Evolutionary conservation across 257 asterid genomes (phyloP).

Genomic region (Rubia yunnanensis): DNA sequence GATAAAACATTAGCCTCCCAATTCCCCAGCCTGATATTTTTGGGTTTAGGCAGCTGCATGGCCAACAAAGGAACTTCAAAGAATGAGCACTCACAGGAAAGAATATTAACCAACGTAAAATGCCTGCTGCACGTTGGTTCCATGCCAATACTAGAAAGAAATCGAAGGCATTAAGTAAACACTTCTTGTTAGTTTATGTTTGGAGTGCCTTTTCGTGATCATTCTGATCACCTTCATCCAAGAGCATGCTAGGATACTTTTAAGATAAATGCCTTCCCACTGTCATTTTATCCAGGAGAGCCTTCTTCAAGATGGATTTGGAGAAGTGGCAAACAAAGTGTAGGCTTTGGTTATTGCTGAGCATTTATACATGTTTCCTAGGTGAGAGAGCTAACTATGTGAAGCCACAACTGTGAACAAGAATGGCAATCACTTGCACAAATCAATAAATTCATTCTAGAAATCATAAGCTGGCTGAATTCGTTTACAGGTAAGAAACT

Average conservation of each 20-base stretch:
- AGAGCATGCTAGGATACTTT: neutral
- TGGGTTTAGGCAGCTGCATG: slow-evolving; percentile 86
- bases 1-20: slow-evolving; percentile 79
- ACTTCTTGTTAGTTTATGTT: neutral
- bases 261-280: neutral
- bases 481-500: neutral
- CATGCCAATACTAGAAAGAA: neutral
- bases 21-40: slow-evolving; percentile 61
- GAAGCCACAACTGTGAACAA: neutral
- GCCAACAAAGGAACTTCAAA: slow-evolving; percentile 9
- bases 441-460: neutral
- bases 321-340: neutral
- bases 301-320: neutral
- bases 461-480: neutral
- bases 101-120: neutral
- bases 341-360: neutral
- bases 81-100: slow-evolving; percentile 9
- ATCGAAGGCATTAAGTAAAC: neutral
- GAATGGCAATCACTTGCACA: neutral
- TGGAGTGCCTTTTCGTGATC: neutral
- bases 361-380: neutral
- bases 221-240: neutral
- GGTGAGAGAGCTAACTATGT: neutral
- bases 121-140: neutral
- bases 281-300: neutral